A percentile compares a stretch with the other conserved stretches of the same genome.
Evolutionary conservation across 2,329 filamentous ascomycete species (phyloP).

Genomic region (Penicillium sp.): DNA sequence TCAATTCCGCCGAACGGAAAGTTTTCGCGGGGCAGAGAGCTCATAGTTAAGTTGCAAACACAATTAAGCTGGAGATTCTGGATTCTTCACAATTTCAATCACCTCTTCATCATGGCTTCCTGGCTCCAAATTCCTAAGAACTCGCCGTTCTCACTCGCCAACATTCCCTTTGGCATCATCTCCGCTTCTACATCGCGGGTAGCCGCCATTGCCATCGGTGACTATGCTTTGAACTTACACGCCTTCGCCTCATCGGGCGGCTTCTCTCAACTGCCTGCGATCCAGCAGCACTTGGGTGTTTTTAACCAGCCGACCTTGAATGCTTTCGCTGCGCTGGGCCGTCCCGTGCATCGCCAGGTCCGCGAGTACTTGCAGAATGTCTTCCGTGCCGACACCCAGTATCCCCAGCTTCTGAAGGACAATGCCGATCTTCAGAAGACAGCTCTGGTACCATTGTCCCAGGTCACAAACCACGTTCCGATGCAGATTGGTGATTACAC

Average conservation of each 20-base stretch:
- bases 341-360: conserved; percentile 65
- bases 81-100: neutral
- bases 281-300: conserved; percentile 58
- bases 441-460: conserved; percentile 58
- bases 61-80: neutral
- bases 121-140: conserved; percentile 60
- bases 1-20: conserved; percentile 16
- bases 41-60: conserved; percentile 2
- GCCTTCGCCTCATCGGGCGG: conserved; percentile 59
- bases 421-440: conserved; percentile 58
- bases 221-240: conserved; percentile 67
- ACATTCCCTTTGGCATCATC: conserved; percentile 82
- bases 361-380: conserved; percentile 67
- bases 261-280: conserved; percentile 57
- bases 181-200: conserved; percentile 58
- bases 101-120: conserved; percentile 40
- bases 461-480: conserved; percentile 67
- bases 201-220: conserved; percentile 69
- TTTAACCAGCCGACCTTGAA: conserved; percentile 68
- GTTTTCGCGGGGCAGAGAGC: neutral
- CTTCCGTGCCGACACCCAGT: conserved; percentile 58
- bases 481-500: conserved; percentile 81
- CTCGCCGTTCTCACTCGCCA: conserved; percentile 72
- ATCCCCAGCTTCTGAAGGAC: conserved; percentile 61
- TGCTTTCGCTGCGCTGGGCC: conserved; percentile 70